These are phyloP conservation scores for Papilionanthe hybrid DNA, from an alignment of 116 monocot species.

Conservation along the genomic window DNA sequence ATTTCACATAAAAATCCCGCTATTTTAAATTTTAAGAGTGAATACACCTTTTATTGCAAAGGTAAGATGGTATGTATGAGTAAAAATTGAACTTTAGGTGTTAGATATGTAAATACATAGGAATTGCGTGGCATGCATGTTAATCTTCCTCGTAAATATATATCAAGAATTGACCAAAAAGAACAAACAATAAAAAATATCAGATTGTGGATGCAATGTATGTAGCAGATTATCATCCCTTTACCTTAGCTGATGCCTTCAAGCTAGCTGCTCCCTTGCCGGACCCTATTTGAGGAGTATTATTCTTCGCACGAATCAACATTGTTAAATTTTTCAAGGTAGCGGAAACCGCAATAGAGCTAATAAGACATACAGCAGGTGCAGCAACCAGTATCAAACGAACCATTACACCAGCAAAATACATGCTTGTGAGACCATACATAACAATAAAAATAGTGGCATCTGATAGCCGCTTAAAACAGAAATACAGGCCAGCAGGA, in stretches of 20 bases:
- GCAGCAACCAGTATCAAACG: slow-evolving; percentile 98
- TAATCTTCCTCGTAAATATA: not conserved
- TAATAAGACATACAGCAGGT: slow-evolving; percentile 86
- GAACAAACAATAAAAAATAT: too few relatives aligned
- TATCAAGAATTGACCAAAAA: not conserved
- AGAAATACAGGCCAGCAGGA: slow-evolving; percentile 94
- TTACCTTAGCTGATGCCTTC: slow-evolving; percentile 89
- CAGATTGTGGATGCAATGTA: not conserved
- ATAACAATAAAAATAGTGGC: slow-evolving; percentile 94
- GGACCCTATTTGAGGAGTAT: slow-evolving; percentile 31
- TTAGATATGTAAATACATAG: too few relatives aligned
- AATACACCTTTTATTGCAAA: too few relatives aligned
- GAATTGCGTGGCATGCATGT: too few relatives aligned
- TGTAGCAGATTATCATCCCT: not conserved
- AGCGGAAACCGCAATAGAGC: slow-evolving; percentile 84
- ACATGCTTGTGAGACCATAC: slow-evolving; percentile 99
- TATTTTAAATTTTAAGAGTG: too few relatives aligned
- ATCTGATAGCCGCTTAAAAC: slow-evolving; percentile 90
- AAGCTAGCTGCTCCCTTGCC: slow-evolving; percentile 43
- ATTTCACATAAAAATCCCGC: too few relatives aligned
- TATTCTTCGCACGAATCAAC: slow-evolving; percentile 52
- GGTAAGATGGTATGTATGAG: too few relatives aligned
- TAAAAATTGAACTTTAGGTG: too few relatives aligned
- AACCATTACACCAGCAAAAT: slow-evolving; percentile 99
- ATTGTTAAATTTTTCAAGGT: slow-evolving; percentile 78